These are phyloP conservation scores for Gonapodya sp. DNA, from an alignment of 192 early-diverging fungal genomes.

Conservation along the genomic window DNA sequence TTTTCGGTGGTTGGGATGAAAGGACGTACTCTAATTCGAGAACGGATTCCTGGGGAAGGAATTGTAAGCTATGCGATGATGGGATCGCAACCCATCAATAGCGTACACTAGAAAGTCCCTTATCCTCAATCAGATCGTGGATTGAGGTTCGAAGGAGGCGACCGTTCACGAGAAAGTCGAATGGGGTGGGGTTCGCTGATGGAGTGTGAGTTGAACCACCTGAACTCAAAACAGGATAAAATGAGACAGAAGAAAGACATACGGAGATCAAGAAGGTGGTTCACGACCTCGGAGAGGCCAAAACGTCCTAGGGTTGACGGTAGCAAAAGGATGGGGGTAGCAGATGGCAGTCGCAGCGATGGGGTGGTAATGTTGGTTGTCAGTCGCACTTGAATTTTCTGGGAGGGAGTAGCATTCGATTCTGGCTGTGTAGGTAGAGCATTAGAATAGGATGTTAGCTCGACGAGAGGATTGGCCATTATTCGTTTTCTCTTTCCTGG, in stretches of 20 bases:
- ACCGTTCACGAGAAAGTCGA: conserved; percentile 90
- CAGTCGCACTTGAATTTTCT: neutral
- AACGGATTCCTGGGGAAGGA: conserved; percentile 58
- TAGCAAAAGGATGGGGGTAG: conserved; percentile 72
- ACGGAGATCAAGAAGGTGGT: conserved; percentile 64
- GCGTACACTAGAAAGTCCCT: conserved; percentile 52
- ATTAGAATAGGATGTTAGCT: too few species aligned
- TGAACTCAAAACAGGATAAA: neutral
- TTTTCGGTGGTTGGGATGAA: conserved; percentile 75
- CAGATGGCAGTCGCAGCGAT: conserved; percentile 36
- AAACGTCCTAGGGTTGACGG: conserved; percentile 76
- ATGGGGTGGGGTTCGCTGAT: conserved; percentile 66
- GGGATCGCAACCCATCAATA: neutral
- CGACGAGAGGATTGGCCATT: too few species aligned
- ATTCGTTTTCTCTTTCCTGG: too few species aligned
- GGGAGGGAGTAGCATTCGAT: too few species aligned
- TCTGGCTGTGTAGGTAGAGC: too few species aligned
- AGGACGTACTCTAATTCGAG: conserved; percentile 88
- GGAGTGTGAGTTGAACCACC: neutral
- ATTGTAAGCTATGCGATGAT: neutral
- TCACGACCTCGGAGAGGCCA: conserved; percentile 88
- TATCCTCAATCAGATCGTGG: conserved; percentile 56
- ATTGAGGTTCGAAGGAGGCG: conserved; percentile 76
- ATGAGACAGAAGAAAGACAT: neutral
- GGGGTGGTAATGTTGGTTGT: neutral